These are phyloP conservation scores for Babesia bovis DNA, from an alignment of 169 alveolate genomes.

Conservation along the genomic window DNA sequence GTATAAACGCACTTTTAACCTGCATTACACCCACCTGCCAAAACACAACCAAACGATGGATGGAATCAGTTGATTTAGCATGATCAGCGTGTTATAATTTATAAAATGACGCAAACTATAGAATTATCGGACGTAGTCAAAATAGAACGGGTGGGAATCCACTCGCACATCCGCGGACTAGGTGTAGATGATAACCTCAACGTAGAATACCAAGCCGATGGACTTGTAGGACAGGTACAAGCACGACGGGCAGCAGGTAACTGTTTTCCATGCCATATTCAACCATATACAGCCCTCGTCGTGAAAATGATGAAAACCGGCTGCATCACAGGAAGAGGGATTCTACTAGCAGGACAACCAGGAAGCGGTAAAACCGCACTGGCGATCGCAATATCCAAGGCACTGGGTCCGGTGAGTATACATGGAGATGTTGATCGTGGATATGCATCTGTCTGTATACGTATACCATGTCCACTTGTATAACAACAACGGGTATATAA, in stretches of 20 bases:
- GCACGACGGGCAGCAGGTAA: conserved; percentile 95
- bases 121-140: conserved; percentile 77
- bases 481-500: too few relatives aligned
- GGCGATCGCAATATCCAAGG: conserved; percentile 99
- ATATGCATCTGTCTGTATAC: background rate
- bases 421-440: too few relatives aligned
- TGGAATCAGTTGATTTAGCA: too few relatives aligned
- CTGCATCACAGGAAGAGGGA: conserved; percentile 97
- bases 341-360: conserved; percentile 98
- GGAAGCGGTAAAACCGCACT: conserved; percentile 99
- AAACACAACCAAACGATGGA: too few relatives aligned
- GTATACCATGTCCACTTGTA: too few relatives aligned
- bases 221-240: conserved; percentile 93
- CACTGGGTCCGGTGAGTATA: conserved; percentile 87
- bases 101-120: conserved; percentile 56
- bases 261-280: background rate
- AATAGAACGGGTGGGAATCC: conserved; percentile 96
- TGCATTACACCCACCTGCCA: too few relatives aligned
- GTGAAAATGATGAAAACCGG: conserved; percentile 95
- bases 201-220: conserved; percentile 92
- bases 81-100: too few relatives aligned
- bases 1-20: too few relatives aligned
- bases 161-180: conserved; percentile 97
- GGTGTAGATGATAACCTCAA: conserved; percentile 96
- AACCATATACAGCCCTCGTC: conserved; percentile 79